Percentiles rank a stretch among this genome's conserved stretches.
These are phyloP conservation scores for Oldenlandia corymbosa DNA, from an alignment of 257 asterid genomes.

Conservation along the genomic window DNA sequence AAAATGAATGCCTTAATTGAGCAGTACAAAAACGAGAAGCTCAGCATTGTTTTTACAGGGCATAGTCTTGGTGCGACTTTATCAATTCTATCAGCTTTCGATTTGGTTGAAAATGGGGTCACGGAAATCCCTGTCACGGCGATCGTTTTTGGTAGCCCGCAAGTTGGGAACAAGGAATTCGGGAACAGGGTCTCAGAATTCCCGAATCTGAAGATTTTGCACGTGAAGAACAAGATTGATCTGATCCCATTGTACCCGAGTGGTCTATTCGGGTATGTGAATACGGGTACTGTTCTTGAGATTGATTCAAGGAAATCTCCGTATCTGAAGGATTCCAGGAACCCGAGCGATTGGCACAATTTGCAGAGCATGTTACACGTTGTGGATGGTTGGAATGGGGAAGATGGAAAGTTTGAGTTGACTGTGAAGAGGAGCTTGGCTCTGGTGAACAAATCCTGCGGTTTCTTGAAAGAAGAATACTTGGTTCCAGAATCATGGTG, in stretches of 20 bases:
- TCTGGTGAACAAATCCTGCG: conserved; percentile 70
- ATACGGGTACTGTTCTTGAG: conserved; percentile 40
- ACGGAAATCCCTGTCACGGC: conserved; percentile 65
- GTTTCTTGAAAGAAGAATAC: conserved; percentile 57
- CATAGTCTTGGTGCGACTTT: conserved; percentile 71
- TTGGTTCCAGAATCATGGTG: conserved; percentile 87
- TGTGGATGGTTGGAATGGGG: conserved; percentile 83
- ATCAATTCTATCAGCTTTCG: conserved; percentile 62
- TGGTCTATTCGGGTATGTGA: conserved; percentile 40
- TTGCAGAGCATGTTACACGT: conserved; percentile 73
- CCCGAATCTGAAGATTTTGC: conserved; percentile 54
- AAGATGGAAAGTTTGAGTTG: conserved; percentile 45
- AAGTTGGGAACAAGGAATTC: conserved; percentile 61
- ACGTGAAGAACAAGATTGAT: conserved; percentile 64
- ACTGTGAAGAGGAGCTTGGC: conserved; percentile 67
- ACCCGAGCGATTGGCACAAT: conserved; percentile 84
- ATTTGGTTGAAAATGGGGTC: conserved; percentile 70
- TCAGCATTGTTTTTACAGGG: conserved; percentile 68
- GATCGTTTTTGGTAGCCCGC: conserved; percentile 76
- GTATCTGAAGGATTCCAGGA: conserved; percentile 47
- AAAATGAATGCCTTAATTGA: conserved; percentile 33
- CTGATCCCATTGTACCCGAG: conserved; percentile 60
- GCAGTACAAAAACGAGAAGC: conserved; percentile 37
- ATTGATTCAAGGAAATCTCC: conserved; percentile 67
- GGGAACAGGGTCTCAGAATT: conserved; percentile 30